These are phyloP conservation scores for Babesia ovis DNA, from an alignment of 169 alveolate genomes.

Conservation along the genomic window DNA sequence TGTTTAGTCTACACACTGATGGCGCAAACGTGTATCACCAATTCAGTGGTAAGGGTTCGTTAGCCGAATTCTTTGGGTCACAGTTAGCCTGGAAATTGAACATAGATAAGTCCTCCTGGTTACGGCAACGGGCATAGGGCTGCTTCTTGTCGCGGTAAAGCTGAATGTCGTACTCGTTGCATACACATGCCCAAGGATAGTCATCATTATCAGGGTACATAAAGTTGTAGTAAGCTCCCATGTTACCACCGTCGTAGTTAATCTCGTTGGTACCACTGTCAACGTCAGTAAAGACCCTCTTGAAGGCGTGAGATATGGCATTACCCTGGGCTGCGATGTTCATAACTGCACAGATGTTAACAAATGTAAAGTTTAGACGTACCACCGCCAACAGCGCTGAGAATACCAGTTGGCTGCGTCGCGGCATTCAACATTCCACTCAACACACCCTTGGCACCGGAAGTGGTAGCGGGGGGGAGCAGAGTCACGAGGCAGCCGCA, in stretches of 20 bases:
- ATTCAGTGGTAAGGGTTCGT: not conserved
- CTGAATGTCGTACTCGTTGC: constrained; percentile 67
- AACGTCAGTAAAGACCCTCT: constrained; percentile 26
- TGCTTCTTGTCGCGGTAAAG: constrained; percentile 68
- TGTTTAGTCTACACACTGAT: too few species aligned
- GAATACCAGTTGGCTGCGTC: not conserved
- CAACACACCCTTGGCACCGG: constrained; percentile 10
- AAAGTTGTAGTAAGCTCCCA: constrained; percentile 70
- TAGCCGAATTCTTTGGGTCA: constrained; percentile 66
- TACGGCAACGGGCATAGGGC: constrained; percentile 72
- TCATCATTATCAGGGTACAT: constrained; percentile 76
- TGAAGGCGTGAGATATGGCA: constrained; percentile 19
- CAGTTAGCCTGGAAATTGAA: constrained; percentile 72
- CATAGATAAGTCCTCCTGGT: constrained; percentile 76
- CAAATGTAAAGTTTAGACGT: not conserved
- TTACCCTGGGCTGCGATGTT: not conserved
- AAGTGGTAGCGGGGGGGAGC: not conserved
- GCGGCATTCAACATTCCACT: constrained; percentile 3
- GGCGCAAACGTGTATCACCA: too few species aligned
- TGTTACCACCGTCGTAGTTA: constrained; percentile 68
- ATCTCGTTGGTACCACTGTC: constrained; percentile 53
- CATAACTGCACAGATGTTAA: not conserved
- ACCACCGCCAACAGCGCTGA: not conserved
- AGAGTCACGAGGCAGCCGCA: constrained; percentile 17
- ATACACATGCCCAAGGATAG: constrained; percentile 83